These are phyloP conservation scores for Colletotrichum karsti DNA, from an alignment of 2,329 filamentous ascomycete species.

Conservation along the genomic window DNA sequence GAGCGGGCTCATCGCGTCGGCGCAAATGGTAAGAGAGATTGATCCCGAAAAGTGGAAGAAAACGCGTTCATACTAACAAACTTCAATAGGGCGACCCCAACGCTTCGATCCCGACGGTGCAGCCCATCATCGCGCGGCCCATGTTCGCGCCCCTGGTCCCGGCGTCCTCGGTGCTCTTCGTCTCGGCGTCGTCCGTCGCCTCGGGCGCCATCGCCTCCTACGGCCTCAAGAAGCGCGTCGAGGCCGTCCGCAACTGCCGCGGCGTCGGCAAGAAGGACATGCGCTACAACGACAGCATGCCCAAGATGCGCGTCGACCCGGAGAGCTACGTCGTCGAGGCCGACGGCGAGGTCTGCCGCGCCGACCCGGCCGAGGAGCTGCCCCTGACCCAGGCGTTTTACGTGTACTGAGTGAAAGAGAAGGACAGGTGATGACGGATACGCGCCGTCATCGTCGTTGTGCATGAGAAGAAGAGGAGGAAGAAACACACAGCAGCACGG, in stretches of 20 bases:
- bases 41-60: neutral
- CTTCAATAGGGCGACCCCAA: slow-evolving; percentile 75
- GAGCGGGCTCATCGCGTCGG: slow-evolving; percentile 83
- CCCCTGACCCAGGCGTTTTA: slow-evolving; percentile 83
- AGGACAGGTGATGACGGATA: too few relatives aligned
- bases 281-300: slow-evolving; percentile 86
- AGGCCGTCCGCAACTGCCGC: slow-evolving; percentile 81
- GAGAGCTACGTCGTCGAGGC: slow-evolving; percentile 91
- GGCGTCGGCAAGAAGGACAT: slow-evolving; percentile 84
- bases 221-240: slow-evolving; percentile 79
- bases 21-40: slow-evolving; percentile 75
- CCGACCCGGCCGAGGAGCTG: slow-evolving; percentile 75
- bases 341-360: slow-evolving; percentile 77
- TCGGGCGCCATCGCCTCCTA: slow-evolving; percentile 76
- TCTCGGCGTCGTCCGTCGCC: slow-evolving; percentile 76
- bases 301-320: slow-evolving; percentile 90
- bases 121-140: slow-evolving; percentile 83
- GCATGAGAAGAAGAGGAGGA: too few relatives aligned
- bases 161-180: slow-evolving; percentile 80
- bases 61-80: neutral
- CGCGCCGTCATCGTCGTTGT: too few relatives aligned
- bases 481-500: neutral
- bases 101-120: slow-evolving; percentile 85
- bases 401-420: slow-evolving; percentile 66
- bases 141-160: slow-evolving; percentile 86